Percentiles rank a stretch among this genome's conserved stretches.
Conservation (phyloP, 2,329 filamentous ascomycete species). For the Samsoniella hepiali region DNA sequence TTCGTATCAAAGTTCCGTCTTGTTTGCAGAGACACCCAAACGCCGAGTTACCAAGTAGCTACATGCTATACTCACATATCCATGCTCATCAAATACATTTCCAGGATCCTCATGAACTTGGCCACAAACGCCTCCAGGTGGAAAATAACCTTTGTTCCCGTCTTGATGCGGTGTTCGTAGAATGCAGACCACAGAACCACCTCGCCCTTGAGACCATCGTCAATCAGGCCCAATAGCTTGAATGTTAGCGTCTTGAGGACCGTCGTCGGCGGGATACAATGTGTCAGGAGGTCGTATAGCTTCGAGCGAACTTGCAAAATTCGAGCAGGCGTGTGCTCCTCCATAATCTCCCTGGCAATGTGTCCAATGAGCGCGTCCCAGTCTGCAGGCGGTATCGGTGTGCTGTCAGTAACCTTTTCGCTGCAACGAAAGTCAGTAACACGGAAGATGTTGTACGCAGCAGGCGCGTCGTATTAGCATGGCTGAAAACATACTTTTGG, state of each 20-base stretch:
- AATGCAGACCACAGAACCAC: slow-evolving; percentile 96
- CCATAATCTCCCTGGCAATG: slow-evolving; percentile 89
- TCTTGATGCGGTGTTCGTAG: slow-evolving; percentile 91
- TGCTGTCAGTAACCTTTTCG: slow-evolving; percentile 84
- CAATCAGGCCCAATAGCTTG: slow-evolving; percentile 82
- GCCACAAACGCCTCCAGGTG: slow-evolving; percentile 97
- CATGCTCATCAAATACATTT: slow-evolving; percentile 89
- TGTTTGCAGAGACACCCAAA: slow-evolving; percentile 7
- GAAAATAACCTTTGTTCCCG: slow-evolving; percentile 94
- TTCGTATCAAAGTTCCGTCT: background rate
- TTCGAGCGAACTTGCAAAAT: slow-evolving; percentile 87
- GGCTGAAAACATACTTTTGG: slow-evolving; percentile 69
- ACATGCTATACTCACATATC: slow-evolving; percentile 49
- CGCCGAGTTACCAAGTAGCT: background rate
- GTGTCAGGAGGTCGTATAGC: slow-evolving; percentile 94
- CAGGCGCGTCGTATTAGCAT: background rate
- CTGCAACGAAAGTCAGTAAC: slow-evolving; percentile 48
- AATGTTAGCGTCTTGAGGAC: slow-evolving; percentile 94
- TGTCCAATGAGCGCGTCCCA: slow-evolving; percentile 91
- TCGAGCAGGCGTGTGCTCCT: slow-evolving; percentile 84
- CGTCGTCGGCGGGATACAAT: slow-evolving; percentile 93
- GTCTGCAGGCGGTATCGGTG: slow-evolving; percentile 88
- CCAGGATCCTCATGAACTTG: slow-evolving; percentile 95
- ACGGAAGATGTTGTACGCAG: background rate
- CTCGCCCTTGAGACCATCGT: slow-evolving; percentile 85